Evolutionary conservation across 805 yeast species (phyloP).

Genomic region (Candida arabinofermentans): DNA sequence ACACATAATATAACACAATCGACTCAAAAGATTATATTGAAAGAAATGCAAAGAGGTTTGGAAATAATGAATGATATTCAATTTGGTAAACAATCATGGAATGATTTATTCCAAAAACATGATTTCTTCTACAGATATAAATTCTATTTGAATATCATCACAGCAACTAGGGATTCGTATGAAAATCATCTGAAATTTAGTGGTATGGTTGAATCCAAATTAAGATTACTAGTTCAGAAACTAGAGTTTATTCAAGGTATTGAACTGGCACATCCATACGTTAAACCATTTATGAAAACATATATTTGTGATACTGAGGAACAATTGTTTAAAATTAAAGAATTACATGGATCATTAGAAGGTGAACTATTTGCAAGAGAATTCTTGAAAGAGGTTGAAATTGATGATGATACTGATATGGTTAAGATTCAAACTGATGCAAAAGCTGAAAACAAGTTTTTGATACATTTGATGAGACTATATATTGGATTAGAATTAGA

Average conservation of each 20-base stretch:
- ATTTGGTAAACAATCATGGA: constrained; percentile 65
- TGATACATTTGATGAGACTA: constrained; percentile 64
- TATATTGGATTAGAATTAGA: constrained; percentile 73
- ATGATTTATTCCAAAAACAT: constrained; percentile 71
- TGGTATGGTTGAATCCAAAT: constrained; percentile 87
- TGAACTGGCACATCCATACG: constrained; percentile 84
- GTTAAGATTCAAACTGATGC: constrained; percentile 24
- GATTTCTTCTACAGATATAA: constrained; percentile 80
- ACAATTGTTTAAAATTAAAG: constrained; percentile 25
- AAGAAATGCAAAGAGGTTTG: constrained; percentile 77
- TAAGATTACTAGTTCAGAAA: constrained; percentile 77
- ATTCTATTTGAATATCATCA: constrained; percentile 79
- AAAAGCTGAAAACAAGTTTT: constrained; percentile 22
- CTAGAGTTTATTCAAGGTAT: constrained; percentile 76
- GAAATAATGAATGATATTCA: constrained; percentile 66
- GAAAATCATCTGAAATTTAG: constrained; percentile 91
- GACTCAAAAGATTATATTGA: constrained; percentile 74
- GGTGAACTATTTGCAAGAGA: constrained; percentile 45
- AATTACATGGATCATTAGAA: constrained; percentile 50
- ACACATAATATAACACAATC: constrained; percentile 92
- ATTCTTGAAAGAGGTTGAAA: constrained; percentile 29
- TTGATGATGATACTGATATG: constrained; percentile 29
- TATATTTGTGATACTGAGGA: constrained; percentile 43
- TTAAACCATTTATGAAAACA: constrained; percentile 63
- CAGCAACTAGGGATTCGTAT: constrained; percentile 63